Evolutionary conservation across 768 basidiomycete genomes (phyloP).

Genomic region (Terana coerulea): DNA sequence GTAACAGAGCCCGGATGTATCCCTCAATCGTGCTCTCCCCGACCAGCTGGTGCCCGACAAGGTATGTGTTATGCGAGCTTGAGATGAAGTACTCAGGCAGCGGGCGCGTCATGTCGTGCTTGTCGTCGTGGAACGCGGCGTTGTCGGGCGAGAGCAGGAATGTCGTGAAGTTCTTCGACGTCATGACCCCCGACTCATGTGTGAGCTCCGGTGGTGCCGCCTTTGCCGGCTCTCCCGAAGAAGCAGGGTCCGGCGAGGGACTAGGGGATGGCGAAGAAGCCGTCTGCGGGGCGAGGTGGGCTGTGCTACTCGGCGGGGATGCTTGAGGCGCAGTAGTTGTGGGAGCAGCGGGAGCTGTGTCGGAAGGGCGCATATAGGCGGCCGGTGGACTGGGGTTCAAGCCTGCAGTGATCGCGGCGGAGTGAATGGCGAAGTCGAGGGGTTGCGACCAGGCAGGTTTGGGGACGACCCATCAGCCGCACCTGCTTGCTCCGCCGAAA

Average conservation of each 20-base stretch:
- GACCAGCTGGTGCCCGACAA: constrained; percentile 81
- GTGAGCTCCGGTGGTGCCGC: constrained; percentile 15
- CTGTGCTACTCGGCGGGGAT: neutral
- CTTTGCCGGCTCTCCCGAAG: constrained; percentile 5
- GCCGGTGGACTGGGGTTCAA: neutral
- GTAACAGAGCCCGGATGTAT: constrained; percentile 87
- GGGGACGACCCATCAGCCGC: neutral
- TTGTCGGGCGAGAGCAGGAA: constrained; percentile 86
- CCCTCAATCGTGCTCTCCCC: constrained; percentile 90
- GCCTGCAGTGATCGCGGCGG: constrained; percentile 13
- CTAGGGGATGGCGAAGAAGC: neutral
- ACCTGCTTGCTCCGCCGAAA: too few relatives aligned
- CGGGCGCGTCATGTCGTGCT: constrained; percentile 88
- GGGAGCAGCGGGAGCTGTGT: too few relatives aligned
- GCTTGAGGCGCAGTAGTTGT: neutral
- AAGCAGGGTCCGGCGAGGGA: neutral
- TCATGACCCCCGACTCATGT: constrained; percentile 32
- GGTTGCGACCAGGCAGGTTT: constrained; percentile 18
- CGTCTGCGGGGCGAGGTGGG: neutral
- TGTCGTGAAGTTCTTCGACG: constrained; percentile 63
- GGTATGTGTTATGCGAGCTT: constrained; percentile 90
- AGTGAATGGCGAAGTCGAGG: constrained; percentile 26
- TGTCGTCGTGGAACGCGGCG: constrained; percentile 49
- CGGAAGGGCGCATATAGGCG: too few relatives aligned
- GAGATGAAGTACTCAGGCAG: constrained; percentile 87